Conservation (phyloP, 495 filamentous ascomycete genomes). For the Hapsidospora chrysogenum region DNA sequence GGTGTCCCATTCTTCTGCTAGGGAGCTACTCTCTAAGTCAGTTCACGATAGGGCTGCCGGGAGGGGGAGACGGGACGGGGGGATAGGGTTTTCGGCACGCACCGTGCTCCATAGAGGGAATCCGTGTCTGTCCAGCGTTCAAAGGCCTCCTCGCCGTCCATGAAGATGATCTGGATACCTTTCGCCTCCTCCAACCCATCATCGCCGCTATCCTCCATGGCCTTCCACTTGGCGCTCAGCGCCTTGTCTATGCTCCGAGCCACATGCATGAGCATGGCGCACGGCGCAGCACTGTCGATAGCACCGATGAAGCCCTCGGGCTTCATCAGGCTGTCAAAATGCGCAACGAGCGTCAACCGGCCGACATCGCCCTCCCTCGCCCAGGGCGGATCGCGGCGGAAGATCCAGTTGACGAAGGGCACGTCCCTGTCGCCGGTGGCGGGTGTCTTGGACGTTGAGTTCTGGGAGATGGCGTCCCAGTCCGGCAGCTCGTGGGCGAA, state of each 20-base stretch:
- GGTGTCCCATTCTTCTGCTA: conserved; percentile 60
- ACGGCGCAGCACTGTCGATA: conserved; percentile 83
- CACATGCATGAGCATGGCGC: conserved; percentile 79
- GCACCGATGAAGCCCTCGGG: conserved; percentile 88
- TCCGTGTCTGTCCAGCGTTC: conserved; percentile 58
- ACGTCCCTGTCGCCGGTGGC: conserved; percentile 47
- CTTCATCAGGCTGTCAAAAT: conserved; percentile 76
- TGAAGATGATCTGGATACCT: conserved; percentile 75
- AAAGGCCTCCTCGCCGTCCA: conserved; percentile 95
- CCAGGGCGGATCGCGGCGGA: conserved; percentile 83
- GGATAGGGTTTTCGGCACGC: conserved; percentile 6
- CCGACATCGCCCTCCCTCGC: conserved; percentile 52
- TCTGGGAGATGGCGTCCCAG: conserved; percentile 73
- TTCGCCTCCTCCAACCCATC: conserved; percentile 46
- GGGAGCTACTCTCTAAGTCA: conserved; percentile 26
- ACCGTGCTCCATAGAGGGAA: conserved; percentile 75
- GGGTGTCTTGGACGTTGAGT: conserved; percentile 71
- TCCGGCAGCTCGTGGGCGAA: conserved; percentile 53
- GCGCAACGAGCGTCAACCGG: conserved; percentile 72
- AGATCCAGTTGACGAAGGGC: conserved; percentile 75
- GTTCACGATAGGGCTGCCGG: neutral
- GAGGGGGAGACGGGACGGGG: neutral
- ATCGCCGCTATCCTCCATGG: conserved; percentile 38
- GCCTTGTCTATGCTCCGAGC: conserved; percentile 65
- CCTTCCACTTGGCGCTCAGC: conserved; percentile 64